Percentiles rank a stretch among this genome's conserved stretches.
phyloP scores from a whole-genome alignment of 2,329 filamentous ascomycete genomes.

The Penicillium sp. region DNA sequence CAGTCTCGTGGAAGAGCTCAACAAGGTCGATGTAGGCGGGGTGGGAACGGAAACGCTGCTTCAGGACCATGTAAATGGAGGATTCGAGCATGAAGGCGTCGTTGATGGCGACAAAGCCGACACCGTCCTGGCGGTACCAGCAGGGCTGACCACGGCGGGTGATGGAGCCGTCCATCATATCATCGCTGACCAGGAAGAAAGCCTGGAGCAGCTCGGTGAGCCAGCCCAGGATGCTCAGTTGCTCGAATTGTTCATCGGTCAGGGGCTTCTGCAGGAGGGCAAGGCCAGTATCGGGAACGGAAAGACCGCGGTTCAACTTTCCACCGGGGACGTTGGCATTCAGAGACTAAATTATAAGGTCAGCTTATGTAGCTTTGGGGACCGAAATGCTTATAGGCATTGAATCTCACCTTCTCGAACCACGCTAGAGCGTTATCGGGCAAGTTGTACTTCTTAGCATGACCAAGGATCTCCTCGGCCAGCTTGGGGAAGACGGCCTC shows the following conservation, averaged over 20 bases:
- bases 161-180: conserved; percentile 97
- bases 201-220: conserved; percentile 97
- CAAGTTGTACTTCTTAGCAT: conserved; percentile 79
- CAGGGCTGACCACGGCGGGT: conserved; percentile 92
- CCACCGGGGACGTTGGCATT: conserved; percentile 86
- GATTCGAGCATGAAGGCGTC: conserved; percentile 95
- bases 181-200: conserved; percentile 97
- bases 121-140: conserved; percentile 89
- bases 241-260: conserved; percentile 80
- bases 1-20: conserved; percentile 94
- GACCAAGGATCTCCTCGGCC: conserved; percentile 75
- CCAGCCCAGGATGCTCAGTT: conserved; percentile 88
- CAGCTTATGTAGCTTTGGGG: not conserved
- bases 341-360: conserved; percentile 61
- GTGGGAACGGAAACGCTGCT: conserved; percentile 89
- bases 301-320: conserved; percentile 99
- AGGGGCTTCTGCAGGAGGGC: conserved; percentile 74
- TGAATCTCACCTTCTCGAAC: conserved; percentile 71
- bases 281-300: conserved; percentile 86
- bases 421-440: conserved; percentile 79
- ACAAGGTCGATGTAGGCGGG: conserved; percentile 86
- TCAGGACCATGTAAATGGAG: conserved; percentile 85
- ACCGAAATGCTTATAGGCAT: not conserved
- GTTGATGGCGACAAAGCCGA: conserved; percentile 97
- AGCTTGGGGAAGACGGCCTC: conserved; percentile 87